phyloP scores from a whole-genome alignment of 2,329 filamentous ascomycete genomes.

The Paecilomyces sp. region DNA sequence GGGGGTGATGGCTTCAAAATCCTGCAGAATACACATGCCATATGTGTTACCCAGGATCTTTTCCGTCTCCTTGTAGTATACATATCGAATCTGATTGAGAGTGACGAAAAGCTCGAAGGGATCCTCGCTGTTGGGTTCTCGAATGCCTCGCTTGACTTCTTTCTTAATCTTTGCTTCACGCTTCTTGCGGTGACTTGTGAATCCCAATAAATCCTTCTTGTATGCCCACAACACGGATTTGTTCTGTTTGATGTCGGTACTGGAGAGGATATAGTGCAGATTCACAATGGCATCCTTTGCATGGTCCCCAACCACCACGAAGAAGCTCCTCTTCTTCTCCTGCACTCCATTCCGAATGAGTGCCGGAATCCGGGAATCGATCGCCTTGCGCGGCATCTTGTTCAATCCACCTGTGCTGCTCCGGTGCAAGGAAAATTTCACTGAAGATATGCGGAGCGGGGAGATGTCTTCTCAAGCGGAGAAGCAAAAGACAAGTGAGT shows the following conservation, averaged over 20 bases:
- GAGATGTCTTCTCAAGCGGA: slow-evolving; percentile 1
- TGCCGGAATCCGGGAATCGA: slow-evolving; percentile 83
- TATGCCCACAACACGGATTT: slow-evolving; percentile 98
- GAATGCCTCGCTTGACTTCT: slow-evolving; percentile 89
- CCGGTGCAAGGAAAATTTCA: slow-evolving; percentile 3
- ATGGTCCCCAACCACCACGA: slow-evolving; percentile 89
- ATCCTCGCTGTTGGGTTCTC: slow-evolving; percentile 87
- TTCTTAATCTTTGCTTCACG: slow-evolving; percentile 97
- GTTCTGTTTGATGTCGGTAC: slow-evolving; percentile 84
- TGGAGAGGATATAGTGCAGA: slow-evolving; percentile 86
- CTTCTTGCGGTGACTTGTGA: slow-evolving; percentile 96
- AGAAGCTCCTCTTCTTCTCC: slow-evolving; percentile 97
- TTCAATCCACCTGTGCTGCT: not conserved
- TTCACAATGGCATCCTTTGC: slow-evolving; percentile 97
- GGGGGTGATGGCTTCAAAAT: slow-evolving; percentile 97
- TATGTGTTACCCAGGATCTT: slow-evolving; percentile 98
- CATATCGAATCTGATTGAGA: slow-evolving; percentile 94
- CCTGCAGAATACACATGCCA: slow-evolving; percentile 96
- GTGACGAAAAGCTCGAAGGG: slow-evolving; percentile 97
- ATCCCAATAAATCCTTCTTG: slow-evolving; percentile 93
- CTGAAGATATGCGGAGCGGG: slow-evolving; percentile 4
- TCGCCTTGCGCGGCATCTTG: slow-evolving; percentile 44
- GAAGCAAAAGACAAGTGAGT: not conserved
- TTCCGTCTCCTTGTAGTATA: slow-evolving; percentile 99
- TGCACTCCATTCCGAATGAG: slow-evolving; percentile 84